Base-by-base conservation (phyloP, 768 basidiomycete genomes). In the Termitomyces sp. region DNA sequence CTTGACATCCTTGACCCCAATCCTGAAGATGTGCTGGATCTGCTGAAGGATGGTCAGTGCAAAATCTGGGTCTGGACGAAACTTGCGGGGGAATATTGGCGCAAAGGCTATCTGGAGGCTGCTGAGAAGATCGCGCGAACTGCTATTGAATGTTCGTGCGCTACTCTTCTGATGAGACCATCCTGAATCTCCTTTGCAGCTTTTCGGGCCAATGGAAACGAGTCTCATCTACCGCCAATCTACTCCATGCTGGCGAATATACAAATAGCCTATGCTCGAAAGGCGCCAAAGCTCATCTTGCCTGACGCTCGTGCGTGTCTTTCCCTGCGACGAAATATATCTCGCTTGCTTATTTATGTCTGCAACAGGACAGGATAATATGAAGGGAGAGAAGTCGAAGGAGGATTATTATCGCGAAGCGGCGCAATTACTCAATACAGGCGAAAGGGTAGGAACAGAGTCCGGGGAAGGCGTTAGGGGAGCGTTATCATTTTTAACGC, bases 71-170 rank as follows among this genome's bases (percentile, higher is more conserved):
- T 88, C 12, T 95, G 92, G 92, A 85, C 89, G 1, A 85, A 84
- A 61, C 79, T 95, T 23, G 93, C 93, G 9, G 86, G 85, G 16
- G 94, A 95, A 73, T 95, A 96, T 67, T 93, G 93, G 89, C 76
- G 89, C 61, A 81, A 85, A 64, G 90, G 89, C 0, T 82, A 85
- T 63, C 74, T 90, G 51, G 83, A 85, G 28, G 87, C 84, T 8
- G 93, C 93, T 13, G 88, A 94, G 71, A 83, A 82, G 63, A 87
- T 95, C 50, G 85, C 87, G 32, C 72, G 76, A 35, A 78, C 82
- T 51, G 94, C 87, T 16, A 76, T 85, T 41, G 83, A 85, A 64
- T 81, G 90, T 90, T 68, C 43, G 59, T 59, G 46, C 44, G 56
- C 50, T 50, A 23, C 38, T 48, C 33, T 26, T 28, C 57, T 33